phyloP scores from a whole-genome alignment of 129 eudicot genomes.

The Helianthus tuberosus region DNA sequence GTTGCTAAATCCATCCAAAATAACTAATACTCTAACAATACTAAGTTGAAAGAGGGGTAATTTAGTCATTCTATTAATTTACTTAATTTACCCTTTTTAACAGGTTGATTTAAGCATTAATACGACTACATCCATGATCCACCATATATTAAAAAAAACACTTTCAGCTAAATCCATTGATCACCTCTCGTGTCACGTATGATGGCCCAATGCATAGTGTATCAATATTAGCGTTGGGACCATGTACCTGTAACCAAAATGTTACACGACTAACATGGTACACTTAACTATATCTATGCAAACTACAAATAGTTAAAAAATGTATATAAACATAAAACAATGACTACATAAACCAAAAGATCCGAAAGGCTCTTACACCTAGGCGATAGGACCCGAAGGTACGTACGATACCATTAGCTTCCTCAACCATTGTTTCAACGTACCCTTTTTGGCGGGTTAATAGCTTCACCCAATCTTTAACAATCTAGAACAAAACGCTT shows the following conservation, averaged over 20 bases:
- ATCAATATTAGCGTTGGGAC: constrained; percentile 44
- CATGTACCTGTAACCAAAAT: constrained; percentile 41
- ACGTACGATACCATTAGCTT: constrained; percentile 42
- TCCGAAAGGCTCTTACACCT: constrained; percentile 30
- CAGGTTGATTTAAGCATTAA: background rate
- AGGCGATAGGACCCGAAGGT: constrained; percentile 52
- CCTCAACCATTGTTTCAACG: constrained; percentile 44
- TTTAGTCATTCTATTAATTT: too few relatives aligned
- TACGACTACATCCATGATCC: background rate
- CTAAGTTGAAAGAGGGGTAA: too few relatives aligned
- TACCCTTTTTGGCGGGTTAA: constrained; percentile 44
- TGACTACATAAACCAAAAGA: constrained; percentile 4
- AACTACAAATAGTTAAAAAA: background rate
- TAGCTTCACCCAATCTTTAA: constrained; percentile 45
- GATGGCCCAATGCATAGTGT: constrained; percentile 47
- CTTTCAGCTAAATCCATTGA: background rate
- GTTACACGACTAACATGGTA: too few relatives aligned
- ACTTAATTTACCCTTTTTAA: too few relatives aligned
- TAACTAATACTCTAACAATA: too few relatives aligned
- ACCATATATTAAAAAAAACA: background rate
- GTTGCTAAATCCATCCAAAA: too few relatives aligned
- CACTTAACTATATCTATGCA: background rate
- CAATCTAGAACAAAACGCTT: constrained; percentile 30
- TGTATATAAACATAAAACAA: background rate
- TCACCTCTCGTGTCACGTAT: constrained; percentile 45